These are phyloP conservation scores for Oryza coarctata DNA, from an alignment of 176 grass and related monocot species.

Conservation along the genomic window DNA sequence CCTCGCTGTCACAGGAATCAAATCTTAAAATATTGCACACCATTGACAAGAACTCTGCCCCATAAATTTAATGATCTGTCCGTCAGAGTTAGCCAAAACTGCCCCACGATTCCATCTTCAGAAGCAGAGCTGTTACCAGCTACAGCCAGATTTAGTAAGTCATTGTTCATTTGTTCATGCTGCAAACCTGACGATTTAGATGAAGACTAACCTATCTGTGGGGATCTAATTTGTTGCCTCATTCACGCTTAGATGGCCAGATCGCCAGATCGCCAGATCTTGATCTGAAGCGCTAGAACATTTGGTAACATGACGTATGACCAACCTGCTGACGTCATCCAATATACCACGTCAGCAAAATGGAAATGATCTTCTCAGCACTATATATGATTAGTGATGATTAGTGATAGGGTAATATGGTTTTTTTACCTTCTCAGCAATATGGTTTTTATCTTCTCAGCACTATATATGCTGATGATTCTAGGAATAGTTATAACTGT, in stretches of 20 bases:
- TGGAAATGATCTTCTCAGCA: neutral
- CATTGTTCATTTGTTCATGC: neutral
- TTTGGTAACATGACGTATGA: neutral
- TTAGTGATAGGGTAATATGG: neutral
- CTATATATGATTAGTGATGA: neutral
- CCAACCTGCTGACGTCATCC: neutral
- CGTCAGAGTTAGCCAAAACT: constrained; percentile 19
- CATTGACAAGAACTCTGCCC: neutral
- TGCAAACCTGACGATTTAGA: neutral
- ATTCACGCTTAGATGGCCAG: neutral
- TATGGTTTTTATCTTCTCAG: no score
- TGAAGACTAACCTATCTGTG: constrained; percentile 6
- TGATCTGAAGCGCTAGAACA: constrained; percentile 27
- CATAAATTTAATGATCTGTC: neutral
- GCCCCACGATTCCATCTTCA: constrained; percentile 7
- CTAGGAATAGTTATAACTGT: no score
- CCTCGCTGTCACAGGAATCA: neutral
- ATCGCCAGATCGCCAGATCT: constrained; percentile 27
- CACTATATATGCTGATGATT: no score
- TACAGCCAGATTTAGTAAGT: constrained; percentile 10
- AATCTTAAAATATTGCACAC: neutral
- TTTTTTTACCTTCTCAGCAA: no score
- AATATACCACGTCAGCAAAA: neutral
- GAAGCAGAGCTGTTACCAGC: neutral
- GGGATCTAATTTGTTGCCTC: constrained; percentile 23